Evolutionary conservation across 208 protist genomes (phyloP), one percentile per base, ranked within the genome.

Genomic region (Strigomonas culicis): DNA sequence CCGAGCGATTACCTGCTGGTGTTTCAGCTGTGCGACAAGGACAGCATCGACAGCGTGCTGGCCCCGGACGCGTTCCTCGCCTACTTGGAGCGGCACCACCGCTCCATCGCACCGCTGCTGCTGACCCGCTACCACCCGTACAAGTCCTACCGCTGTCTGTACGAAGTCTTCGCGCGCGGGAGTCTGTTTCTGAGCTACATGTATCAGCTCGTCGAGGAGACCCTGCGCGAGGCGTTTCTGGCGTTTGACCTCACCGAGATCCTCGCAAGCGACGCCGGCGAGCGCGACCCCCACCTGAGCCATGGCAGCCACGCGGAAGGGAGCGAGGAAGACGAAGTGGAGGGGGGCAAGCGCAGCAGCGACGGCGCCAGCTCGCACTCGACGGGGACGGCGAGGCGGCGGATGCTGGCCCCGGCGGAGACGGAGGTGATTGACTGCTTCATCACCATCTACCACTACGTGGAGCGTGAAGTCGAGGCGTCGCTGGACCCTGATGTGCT

Each of bases 131-230:
- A 71, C 13, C 79, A 88, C 63, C 75, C 60, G 15, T 92, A 88
- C 78, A 92, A 84, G 44, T 77, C 69, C 15, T 95, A 92, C 72
- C 85, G 86, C 56, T 44, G 57, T 15, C 79, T 93, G 44, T 95
- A 95, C 66, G 82, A 93, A 53, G 75, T 82, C 39, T 95, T 95
- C 44, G 75, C 81, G 8, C 44, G 65, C 34, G 89, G 89, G 4
- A 76, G 65, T 39, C 77, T 95, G 34, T 95, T 95, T 59, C 53
- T 63, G 4, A 68, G 78, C 13, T 83, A 78, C 31, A 46, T 90
- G 27, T 66, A 55, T 32, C 84, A 92, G 62, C 59, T 91, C 1
- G 60, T 93, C 17, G 77, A 88, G 24, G 74, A 74, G 47, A 72
- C 66, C 22, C 63, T 95, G 60, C 72, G 77, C 31, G 75, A 63